Evolutionary conservation across 108 stramenopile genomes (phyloP), one percentile per base, ranked within the genome.

Genomic region (Fistulifera solaris): DNA sequence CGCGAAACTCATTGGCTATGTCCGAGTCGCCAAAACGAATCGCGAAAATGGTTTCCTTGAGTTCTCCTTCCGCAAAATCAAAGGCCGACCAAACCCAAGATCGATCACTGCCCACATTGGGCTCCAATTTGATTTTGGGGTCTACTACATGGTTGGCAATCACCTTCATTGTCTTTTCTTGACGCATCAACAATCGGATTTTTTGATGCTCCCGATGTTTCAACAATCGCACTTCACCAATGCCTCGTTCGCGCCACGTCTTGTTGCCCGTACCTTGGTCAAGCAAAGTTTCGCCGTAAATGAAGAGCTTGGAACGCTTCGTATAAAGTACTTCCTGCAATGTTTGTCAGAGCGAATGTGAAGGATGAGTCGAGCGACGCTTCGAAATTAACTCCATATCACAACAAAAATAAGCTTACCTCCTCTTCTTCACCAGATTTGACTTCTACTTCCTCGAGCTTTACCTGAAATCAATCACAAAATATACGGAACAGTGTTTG

Each of bases 81-180:
- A 76, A 96, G 44, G 96, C 96, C 39, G 75, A 85, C 95, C 97
- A 99, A 22, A 99, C 97, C 97, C 97, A 98, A 10, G 89, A 89
- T 41, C 97, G 70, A 63, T 99, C 99, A 22, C 59, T 67, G 22
- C 95, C 95, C 0, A 78, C 94, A 70, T 99, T 97, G 48, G 99
- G 93, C 70, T 90, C 85, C 45, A 99, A 65, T 51, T 77, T 77
- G 67, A 98, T 96, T 24, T 96, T 76, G 1, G 99, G 97, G 81
- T 97, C 96, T 3, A 95, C 58, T 27, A 94, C 87, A 65, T 98
- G 97, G 67, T 99, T 99, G 63, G 70, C 80, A 78, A 98, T 97
- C 44, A 99, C 82, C 71, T 99, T 99, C 95, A 98, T 95, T 6
- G 97, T 99, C 68, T 99, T 99, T 71, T 99, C 99, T 65, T 98